Evolutionary conservation across 352 stramenopile genomes (phyloP), one percentile per base, ranked within the genome.

Genomic region (Phytopythium helicoides): DNA sequence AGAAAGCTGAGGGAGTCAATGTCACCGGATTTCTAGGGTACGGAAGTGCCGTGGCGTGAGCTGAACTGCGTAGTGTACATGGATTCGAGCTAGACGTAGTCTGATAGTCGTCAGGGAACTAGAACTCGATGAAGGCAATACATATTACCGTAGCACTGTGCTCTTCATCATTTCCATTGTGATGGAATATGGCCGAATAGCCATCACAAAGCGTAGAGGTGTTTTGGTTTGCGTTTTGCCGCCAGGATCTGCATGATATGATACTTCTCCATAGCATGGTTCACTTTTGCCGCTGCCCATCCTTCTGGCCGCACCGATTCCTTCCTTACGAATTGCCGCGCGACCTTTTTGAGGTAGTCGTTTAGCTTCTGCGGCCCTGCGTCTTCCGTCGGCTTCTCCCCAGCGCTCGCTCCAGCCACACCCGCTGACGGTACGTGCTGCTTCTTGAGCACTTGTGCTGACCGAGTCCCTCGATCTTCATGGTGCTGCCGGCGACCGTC

Each of bases 201-300:
- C n/a, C n/a, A n/a, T n/a, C n/a, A n/a, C n/a, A n/a, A n/a, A n/a
- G n/a, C n/a, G n/a, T n/a, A n/a, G 0, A 87, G 61, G 47, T 85
- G 71, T n/a, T 84, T 55, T 10, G 77, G 66, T 26, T 71, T 54
- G 14, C 62, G 54, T 15, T 62, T 79, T 18, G 75, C 52, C n/a
- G 66, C 50, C 10, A 86, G 40, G 14, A 73, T 46, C 15, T 84
- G 66, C 46, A 87, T 68, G 28, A 66, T 62, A 38, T 81, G 74
- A 40, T 88, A 84, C 38, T 62, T 67, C 0, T 68, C 63, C 69
- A 88, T 88, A 3, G 76, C 76, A 9, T 66, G 62, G 34, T 71
- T 76, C 42, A 90, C 83, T 52, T 66, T 73, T 2, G 47, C 60
- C 1, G 79, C 76, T 0, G 75, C 76, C 79, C 79, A 90, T 18